Evolutionary conservation across 805 yeast species (phyloP).

Genomic region (Cyberlindnera saturnus): DNA sequence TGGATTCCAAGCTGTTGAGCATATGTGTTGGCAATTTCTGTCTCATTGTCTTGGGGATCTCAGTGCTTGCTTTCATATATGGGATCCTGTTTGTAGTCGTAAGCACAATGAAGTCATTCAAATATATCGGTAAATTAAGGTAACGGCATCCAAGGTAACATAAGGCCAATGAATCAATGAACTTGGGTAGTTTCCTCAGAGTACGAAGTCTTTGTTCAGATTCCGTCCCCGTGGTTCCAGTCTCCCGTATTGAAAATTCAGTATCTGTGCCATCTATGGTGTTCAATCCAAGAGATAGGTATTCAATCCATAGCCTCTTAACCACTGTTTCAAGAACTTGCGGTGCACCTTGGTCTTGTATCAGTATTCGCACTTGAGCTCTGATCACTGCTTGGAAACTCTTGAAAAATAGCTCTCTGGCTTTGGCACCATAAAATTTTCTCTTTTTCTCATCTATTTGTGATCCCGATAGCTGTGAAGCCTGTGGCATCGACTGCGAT

Average conservation of each 20-base stretch:
- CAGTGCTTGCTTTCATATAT: constrained; percentile 33
- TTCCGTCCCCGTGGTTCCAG: constrained; percentile 3
- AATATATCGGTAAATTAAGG: constrained; percentile 2
- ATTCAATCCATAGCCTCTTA: constrained; percentile 32
- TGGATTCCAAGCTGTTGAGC: constrained; percentile 34
- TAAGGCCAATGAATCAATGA: background rate
- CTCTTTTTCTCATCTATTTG: constrained; percentile 2
- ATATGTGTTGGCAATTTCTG: constrained; percentile 34
- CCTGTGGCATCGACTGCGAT: constrained; percentile 33
- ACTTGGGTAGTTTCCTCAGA: background rate
- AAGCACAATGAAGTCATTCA: constrained; percentile 25
- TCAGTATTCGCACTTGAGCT: constrained; percentile 38
- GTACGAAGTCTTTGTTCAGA: constrained; percentile 1
- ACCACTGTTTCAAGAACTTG: constrained; percentile 26
- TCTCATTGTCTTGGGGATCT: constrained; percentile 34
- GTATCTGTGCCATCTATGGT: constrained; percentile 3
- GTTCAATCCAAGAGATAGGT: constrained; percentile 8
- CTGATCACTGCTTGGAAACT: constrained; percentile 47
- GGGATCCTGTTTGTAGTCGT: constrained; percentile 43
- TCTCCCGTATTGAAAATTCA: constrained; percentile 5
- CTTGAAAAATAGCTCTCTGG: constrained; percentile 35
- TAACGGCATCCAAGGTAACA: constrained; percentile 3
- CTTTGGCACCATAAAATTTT: constrained; percentile 43
- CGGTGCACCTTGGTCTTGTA: constrained; percentile 27
- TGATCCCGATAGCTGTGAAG: constrained; percentile 17